Evolutionary conservation across 1,284 basidiomycete genomes (phyloP).

Genomic region (Leccinum colubrinum): DNA sequence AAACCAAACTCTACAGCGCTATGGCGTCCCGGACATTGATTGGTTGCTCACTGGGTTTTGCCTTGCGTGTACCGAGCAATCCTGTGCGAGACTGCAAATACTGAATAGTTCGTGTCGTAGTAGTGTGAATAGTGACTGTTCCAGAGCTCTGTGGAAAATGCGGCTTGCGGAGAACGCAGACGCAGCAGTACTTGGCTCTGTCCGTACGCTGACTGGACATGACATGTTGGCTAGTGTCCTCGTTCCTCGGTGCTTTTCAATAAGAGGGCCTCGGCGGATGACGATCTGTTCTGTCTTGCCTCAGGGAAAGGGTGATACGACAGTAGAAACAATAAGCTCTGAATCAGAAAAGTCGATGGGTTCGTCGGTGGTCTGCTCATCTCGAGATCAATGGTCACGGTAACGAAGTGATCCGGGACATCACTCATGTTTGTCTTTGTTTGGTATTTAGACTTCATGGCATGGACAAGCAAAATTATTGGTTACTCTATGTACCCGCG

Average conservation of each 20-base stretch:
- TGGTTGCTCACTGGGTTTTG: background rate
- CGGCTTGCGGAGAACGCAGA: background rate
- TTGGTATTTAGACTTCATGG: background rate
- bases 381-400: too few relatives aligned
- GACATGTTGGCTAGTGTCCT: background rate
- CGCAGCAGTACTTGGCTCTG: background rate
- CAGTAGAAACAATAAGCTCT: background rate
- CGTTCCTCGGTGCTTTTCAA: background rate
- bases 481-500: background rate
- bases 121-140: background rate
- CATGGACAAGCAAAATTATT: background rate
- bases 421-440: constrained; percentile 23
- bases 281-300: background rate
- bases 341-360: background rate
- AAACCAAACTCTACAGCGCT: background rate
- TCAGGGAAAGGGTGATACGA: background rate
- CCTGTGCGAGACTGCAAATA: background rate
- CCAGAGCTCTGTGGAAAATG: background rate
- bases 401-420: too few relatives aligned
- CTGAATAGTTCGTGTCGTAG: background rate
- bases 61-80: background rate
- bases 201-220: background rate
- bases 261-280: background rate
- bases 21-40: background rate
- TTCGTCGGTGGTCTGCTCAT: background rate